phyloP scores from a whole-genome alignment of 2,329 filamentous ascomycete species.

The Cladosporium sp. region DNA sequence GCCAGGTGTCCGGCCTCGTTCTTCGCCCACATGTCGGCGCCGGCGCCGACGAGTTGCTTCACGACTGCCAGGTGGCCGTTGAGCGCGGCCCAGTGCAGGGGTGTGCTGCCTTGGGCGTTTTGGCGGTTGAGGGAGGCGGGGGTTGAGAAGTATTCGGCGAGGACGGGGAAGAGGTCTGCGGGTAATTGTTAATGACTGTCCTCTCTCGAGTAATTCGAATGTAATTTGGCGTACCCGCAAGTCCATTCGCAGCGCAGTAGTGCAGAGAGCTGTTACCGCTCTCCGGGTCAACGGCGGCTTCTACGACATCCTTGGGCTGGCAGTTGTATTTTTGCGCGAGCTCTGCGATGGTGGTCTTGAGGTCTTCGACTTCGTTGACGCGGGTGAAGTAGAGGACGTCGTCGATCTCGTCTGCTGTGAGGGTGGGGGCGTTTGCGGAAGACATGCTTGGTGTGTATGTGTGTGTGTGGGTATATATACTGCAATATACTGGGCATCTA shows the following conservation, averaged over 20 bases:
- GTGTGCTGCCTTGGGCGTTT: conserved; percentile 85
- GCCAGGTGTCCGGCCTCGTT: conserved; percentile 79
- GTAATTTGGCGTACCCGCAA: conserved; percentile 61
- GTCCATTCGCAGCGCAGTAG: conserved; percentile 90
- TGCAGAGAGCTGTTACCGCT: conserved; percentile 80
- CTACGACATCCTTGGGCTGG: conserved; percentile 63
- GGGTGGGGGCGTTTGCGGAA: conserved; percentile 26
- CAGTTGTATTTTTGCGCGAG: conserved; percentile 64
- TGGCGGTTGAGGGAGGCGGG: conserved; percentile 60
- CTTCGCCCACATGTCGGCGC: conserved; percentile 73
- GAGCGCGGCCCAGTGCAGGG: conserved; percentile 89
- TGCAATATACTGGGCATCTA: background rate
- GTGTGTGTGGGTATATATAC: background rate
- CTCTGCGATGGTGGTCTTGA: conserved; percentile 60
- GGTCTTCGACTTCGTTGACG: conserved; percentile 70
- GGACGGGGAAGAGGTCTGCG: conserved; percentile 25
- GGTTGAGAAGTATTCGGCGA: conserved; percentile 34
- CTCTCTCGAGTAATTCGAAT: no score
- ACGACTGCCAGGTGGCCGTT: conserved; percentile 83
- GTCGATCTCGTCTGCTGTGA: conserved; percentile 80
- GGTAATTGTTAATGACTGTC: conserved; percentile 18
- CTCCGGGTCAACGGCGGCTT: conserved; percentile 69
- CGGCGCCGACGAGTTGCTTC: conserved; percentile 71
- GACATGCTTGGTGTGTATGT: conserved; percentile 12
- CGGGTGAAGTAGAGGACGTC: conserved; percentile 88